phyloP scores from a whole-genome alignment of 2,329 filamentous ascomycete genomes.

The Davidsoniella neocaledoniae region DNA sequence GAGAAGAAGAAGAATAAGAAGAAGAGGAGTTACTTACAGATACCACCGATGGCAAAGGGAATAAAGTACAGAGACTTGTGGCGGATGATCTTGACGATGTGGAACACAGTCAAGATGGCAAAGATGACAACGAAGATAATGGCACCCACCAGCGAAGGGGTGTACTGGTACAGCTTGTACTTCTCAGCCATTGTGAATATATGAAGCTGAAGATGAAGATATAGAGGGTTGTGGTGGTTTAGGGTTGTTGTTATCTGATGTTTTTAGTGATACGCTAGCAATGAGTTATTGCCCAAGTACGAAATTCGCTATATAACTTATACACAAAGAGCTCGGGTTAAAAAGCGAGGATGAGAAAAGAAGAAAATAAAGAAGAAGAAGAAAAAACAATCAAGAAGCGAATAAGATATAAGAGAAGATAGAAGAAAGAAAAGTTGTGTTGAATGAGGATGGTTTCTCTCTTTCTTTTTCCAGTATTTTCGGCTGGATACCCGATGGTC shows the following conservation, averaged over 20 bases:
- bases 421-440: too few relatives aligned
- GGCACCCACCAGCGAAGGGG: constrained; percentile 28
- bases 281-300: not conserved
- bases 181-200: constrained; percentile 4
- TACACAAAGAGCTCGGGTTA: not conserved
- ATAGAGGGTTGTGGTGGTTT: not conserved
- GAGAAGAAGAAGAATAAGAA: not conserved
- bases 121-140: constrained; percentile 27
- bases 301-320: not conserved
- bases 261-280: not conserved
- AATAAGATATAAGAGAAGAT: not conserved
- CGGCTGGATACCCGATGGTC: not conserved
- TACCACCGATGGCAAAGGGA: constrained; percentile 29
- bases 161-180: constrained; percentile 26
- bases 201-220: not conserved
- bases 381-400: not conserved
- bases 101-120: constrained; percentile 22
- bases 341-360: not conserved
- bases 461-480: too few relatives aligned
- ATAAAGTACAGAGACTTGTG: constrained; percentile 15
- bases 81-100: constrained; percentile 23
- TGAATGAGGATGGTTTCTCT: too few relatives aligned
- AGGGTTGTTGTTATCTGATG: not conserved
- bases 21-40: constrained; percentile 24
- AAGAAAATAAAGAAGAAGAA: not conserved